Base-by-base conservation (phyloP, 768 basidiomycete species). In the Suillus spraguei region DNA sequence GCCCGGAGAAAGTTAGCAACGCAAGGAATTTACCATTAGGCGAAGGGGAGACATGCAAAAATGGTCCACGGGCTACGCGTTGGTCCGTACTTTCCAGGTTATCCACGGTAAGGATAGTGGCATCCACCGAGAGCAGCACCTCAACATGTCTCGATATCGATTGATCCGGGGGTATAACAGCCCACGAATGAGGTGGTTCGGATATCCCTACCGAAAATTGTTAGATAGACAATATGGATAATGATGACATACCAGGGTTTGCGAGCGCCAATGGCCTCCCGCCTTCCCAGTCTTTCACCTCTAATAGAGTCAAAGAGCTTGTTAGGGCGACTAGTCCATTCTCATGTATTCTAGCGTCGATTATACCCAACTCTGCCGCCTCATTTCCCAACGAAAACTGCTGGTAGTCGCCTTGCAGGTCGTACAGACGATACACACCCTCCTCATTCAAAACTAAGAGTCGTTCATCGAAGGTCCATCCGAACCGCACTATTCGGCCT, bases 11-110 rank as follows among this genome's bases (percentile, higher is more conserved):
- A 2, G 91, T 94, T 42, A 97, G 78, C 3, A 99, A 79, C 0
- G 95, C 95, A 17, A 99, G 82, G 53, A 94, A 89, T 69, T 96
- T 95, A 42, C 97, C 97, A 68, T 95, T 96, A 1, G 97, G 97
- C 0, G 97, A 98, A 4, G 94, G 91, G 0, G 91, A 85, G 59
- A 99, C 83, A 68, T 91, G 90, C 0, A 84, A 84, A 74, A 98
- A 98, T 3, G 97, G 97, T 0, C 96, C 97, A 38, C 91, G 85
- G 9, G 89, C 88, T 10, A 98, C 79, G 13, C 90, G 87, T 76
- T 97, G 97, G 74, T 99, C 97, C 5, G 92, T 80, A 46, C 82
- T 84, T 72, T 98, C 96, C 53, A 98, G 80, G 61, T 91, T 95
- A 75, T 99, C 97, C 32, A 99, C 87, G 3, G 85, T 87, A 69